Evolutionary conservation across 2,329 filamentous ascomycete genomes (phyloP), one percentile per base, ranked within the genome.

Genomic region (Sclerotinia subarctica): DNA sequence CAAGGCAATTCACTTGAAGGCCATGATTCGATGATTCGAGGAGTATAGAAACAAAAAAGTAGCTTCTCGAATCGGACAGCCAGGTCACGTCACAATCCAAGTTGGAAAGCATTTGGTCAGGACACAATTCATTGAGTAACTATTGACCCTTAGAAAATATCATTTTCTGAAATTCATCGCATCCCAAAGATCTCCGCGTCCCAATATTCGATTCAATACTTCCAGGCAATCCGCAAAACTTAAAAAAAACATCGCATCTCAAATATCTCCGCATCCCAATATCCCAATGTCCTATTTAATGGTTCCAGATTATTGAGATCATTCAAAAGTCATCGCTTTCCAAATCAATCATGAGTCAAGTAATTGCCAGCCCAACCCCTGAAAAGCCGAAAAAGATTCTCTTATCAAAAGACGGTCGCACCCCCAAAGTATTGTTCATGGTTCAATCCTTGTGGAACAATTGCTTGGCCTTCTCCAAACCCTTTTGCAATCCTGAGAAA

Each of bases 401-500:
- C 49, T 19, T 29, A n/a, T 1, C 19, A 17, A 38, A 42, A 3
- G 32, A 42, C 32, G 17, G 8, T 35, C 35, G 13, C 10, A 64
- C 29, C 7, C 4, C 10, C 24, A 44, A 44, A n/a, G 1, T 17
- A 38, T 38, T 49, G 7, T 13, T 6, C 29, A 38, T 17, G 5
- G 19, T 4, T 60, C n/a, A 67, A 21, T 62, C 5, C 24, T 62
- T 32, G 8, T 32, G 15, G 32, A 53, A 44, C 19, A 62, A 53
- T 11, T 62, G 44, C 24, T 67, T 67, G 24, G 35, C 54, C 24
- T 32, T 60, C 7, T 67, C 38, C 32, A 53, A 32, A n/a, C 54
- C 64, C 7, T 67, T 60, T 56, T 67, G 60, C 17, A 38, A 62
- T 51, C 56, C 32, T 62, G 64, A 62, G 26, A 24, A 19, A 2